These are phyloP conservation scores for Porphyrellus cyaneotinctus DNA, from an alignment of 768 basidiomycete genomes.

Conservation along the genomic window DNA sequence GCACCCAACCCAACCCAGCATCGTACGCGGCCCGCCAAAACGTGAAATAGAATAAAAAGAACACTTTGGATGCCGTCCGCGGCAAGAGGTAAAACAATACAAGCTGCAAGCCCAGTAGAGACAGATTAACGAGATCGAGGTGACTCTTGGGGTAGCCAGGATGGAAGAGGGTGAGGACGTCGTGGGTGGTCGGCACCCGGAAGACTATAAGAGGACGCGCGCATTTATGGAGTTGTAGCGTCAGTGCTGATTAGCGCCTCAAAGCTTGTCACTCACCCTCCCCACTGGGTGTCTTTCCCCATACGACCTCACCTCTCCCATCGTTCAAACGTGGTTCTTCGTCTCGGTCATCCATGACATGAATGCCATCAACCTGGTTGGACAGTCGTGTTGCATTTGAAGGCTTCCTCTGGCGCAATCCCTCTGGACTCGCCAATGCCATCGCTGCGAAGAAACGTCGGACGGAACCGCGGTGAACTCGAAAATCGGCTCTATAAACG, in stretches of 20 bases:
- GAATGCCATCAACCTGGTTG: neutral
- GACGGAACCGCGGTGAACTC: neutral
- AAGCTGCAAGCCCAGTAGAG: slow-evolving; percentile 72
- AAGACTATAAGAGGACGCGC: slow-evolving; percentile 63
- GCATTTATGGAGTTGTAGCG: slow-evolving; percentile 6
- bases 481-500: neutral
- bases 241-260: neutral
- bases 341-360: slow-evolving; percentile 10
- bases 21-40: slow-evolving; percentile 95
- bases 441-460: slow-evolving; percentile 10
- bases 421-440: slow-evolving; percentile 16
- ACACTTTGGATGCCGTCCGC: slow-evolving; percentile 46
- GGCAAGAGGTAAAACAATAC: slow-evolving; percentile 68
- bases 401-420: slow-evolving; percentile 24
- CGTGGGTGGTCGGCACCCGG: slow-evolving; percentile 87
- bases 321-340: slow-evolving; percentile 9
- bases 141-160: slow-evolving; percentile 84
- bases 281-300: slow-evolving; percentile 83
- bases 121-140: slow-evolving; percentile 82
- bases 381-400: neutral
- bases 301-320: slow-evolving; percentile 58
- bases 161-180: slow-evolving; percentile 83
- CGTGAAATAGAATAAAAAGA: slow-evolving; percentile 88
- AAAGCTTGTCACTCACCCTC: slow-evolving; percentile 51
- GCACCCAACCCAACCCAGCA: slow-evolving; percentile 87